Base-by-base conservation (phyloP, 2,329 filamentous ascomycete species). In the Fusarium stilboides region DNA sequence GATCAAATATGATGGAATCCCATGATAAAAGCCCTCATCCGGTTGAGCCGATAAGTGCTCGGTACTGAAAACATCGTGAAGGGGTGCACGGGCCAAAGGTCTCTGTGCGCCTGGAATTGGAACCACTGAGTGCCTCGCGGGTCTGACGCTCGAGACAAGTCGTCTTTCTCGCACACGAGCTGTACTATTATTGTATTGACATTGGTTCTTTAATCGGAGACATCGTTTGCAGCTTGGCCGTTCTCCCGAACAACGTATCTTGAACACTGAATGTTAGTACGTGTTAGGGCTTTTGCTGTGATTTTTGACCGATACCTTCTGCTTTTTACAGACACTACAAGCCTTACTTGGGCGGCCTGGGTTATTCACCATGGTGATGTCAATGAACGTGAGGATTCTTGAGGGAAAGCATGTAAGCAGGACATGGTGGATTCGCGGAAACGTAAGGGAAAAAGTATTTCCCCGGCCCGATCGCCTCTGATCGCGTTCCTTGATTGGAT, bases 231-330 rank as follows among this genome's bases (percentile, higher is more conserved):
- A 73, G 15, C 53, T 67, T 5, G 70, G 70, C 6, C 45, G 49
- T 2, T 73, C 70, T 5, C 65, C 65, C 0, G 68, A 68, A 22
- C 70, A 73, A 8, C 70, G 68, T 13, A 73, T 63, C 70, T 72
- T 5, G 17, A 5, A 3, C 3, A 8, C 12, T 6, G 4, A 8
- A 8, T 17, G 51, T 54, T 1, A 47, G 7, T 2, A 7, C 10
- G 31, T 13, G 10, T 2, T 10, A 7, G 3, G 12, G 28, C 26
- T 5, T 9, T 7, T 6, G 4, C 14, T 7, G 12, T 0, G 3
- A 2, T 17, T 5, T 5, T 8, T 3, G 5, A 8, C 12, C 6
- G 1, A 22, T 36, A 68, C 67, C 57, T 73, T 73, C 42, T 71
- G 70, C 5, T 31, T 39, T n/a, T 64, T 72, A n/a, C 70, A 72